Conservation (phyloP, 768 basidiomycete genomes). For the Rhodotorula kratochvilovae region DNA sequence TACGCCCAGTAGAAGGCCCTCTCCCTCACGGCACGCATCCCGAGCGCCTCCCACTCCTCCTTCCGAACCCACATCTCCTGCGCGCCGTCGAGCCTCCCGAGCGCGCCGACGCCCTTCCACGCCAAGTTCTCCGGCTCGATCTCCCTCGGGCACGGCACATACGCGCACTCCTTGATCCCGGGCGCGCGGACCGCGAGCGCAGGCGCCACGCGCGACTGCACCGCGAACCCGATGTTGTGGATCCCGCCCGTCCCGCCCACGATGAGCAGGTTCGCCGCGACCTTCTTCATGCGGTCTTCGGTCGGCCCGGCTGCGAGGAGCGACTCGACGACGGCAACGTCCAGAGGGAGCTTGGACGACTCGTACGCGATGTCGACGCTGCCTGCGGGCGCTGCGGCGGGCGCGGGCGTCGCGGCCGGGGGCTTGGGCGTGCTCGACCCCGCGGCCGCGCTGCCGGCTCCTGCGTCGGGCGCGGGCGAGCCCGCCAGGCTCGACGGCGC, state of each 20-base stretch:
- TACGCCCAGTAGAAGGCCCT: conserved; percentile 43
- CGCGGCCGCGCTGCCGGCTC: neutral
- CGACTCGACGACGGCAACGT: conserved; percentile 88
- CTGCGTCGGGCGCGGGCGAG: conserved; percentile 6
- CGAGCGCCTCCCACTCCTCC: conserved; percentile 38
- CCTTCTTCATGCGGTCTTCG: conserved; percentile 83
- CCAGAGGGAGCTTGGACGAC: conserved; percentile 82
- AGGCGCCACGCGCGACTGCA: conserved; percentile 76
- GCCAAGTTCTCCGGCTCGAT: conserved; percentile 81
- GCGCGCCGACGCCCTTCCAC: conserved; percentile 91
- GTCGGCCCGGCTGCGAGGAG: conserved; percentile 72
- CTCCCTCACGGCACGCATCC: conserved; percentile 49
- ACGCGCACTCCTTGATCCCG: conserved; percentile 58
- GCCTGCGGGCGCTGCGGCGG: neutral
- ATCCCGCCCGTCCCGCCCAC: conserved; percentile 78
- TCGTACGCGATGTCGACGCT: conserved; percentile 67
- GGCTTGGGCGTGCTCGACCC: neutral
- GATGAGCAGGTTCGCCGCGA: conserved; percentile 78
- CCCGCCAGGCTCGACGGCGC: neutral
- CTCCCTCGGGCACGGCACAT: conserved; percentile 90
- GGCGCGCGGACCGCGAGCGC: conserved; percentile 60
- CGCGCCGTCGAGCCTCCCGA: conserved; percentile 85
- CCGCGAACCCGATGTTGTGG: conserved; percentile 75
- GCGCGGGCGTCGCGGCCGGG: neutral
- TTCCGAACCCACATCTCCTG: conserved; percentile 80